Evolutionary conservation across 2,329 filamentous ascomycete genomes (phyloP).

Genomic region (Metarhizium guizhouense): DNA sequence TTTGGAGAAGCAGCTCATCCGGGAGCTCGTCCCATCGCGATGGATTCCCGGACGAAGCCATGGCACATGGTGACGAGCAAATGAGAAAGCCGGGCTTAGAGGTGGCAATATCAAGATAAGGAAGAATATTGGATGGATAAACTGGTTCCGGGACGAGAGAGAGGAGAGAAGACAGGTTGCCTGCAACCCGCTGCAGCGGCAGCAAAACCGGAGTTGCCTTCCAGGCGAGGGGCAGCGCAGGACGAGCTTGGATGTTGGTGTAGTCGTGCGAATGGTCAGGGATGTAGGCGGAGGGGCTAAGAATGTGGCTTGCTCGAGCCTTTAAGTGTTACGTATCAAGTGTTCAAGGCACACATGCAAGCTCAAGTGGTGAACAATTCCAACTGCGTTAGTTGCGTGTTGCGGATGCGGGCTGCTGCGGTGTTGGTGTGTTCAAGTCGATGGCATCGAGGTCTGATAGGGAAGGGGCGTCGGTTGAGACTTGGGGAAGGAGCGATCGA

Average conservation of each 20-base stretch:
- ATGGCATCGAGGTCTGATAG: too few species aligned
- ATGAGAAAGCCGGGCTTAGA: not conserved
- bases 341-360: too few species aligned
- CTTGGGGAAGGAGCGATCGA: too few species aligned
- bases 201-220: not conserved
- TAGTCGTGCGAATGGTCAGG: not conserved
- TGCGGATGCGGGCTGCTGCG: too few species aligned
- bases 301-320: too few species aligned
- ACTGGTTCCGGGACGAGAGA: not conserved
- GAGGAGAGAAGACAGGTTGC: not conserved
- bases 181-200: not conserved
- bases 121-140: not conserved
- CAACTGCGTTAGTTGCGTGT: too few species aligned
- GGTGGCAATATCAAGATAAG: not conserved
- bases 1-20: conserved; percentile 54
- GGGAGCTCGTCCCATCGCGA: conserved; percentile 42
- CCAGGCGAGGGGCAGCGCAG: not conserved
- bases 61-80: conserved; percentile 14
- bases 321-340: too few species aligned
- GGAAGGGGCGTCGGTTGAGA: too few species aligned
- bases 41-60: conserved; percentile 15
- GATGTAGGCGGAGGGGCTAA: too few species aligned
- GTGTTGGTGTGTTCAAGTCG: too few species aligned
- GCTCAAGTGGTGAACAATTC: too few species aligned
- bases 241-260: not conserved